phyloP scores from a whole-genome alignment of 495 filamentous ascomycete species.

The Lineolata rhizophorae region DNA sequence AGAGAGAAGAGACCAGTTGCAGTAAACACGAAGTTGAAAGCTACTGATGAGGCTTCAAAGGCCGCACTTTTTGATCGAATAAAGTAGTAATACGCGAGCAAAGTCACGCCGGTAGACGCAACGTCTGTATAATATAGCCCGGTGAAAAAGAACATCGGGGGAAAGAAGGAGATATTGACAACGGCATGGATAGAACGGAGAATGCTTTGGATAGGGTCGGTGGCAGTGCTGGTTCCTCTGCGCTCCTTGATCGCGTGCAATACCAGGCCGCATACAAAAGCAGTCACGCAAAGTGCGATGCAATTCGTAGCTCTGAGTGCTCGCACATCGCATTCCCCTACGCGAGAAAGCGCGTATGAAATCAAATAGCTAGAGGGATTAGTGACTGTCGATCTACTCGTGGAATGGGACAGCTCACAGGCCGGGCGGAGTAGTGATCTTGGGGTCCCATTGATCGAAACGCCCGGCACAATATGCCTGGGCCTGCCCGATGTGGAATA shows the following conservation, averaged over 20 bases:
- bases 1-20: slow-evolving; percentile 37
- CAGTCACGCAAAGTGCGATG: not conserved
- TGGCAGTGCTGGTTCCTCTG: no score
- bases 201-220: no score
- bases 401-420: slow-evolving; percentile 42
- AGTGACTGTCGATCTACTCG: not conserved
- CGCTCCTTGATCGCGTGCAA: not conserved
- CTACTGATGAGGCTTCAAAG: not conserved
- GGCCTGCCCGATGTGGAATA: slow-evolving; percentile 87
- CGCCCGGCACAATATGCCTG: slow-evolving; percentile 60
- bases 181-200: slow-evolving; percentile 39
- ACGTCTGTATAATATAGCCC: slow-evolving; percentile 89
- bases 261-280: not conserved
- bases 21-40: slow-evolving; percentile 18
- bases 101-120: slow-evolving; percentile 32
- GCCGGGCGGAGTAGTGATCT: slow-evolving; percentile 89
- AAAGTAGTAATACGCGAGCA: not conserved
- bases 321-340: not conserved
- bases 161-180: slow-evolving; percentile 70
- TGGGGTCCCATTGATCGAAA: slow-evolving; percentile 73
- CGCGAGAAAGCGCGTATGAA: slow-evolving; percentile 18
- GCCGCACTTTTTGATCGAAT: no score
- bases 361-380: slow-evolving; percentile 28
- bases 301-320: slow-evolving; percentile 1
- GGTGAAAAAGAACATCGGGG: slow-evolving; percentile 86